Base-by-base conservation (phyloP, 306 rosid genomes). In the Fragaria iinumae region DNA sequence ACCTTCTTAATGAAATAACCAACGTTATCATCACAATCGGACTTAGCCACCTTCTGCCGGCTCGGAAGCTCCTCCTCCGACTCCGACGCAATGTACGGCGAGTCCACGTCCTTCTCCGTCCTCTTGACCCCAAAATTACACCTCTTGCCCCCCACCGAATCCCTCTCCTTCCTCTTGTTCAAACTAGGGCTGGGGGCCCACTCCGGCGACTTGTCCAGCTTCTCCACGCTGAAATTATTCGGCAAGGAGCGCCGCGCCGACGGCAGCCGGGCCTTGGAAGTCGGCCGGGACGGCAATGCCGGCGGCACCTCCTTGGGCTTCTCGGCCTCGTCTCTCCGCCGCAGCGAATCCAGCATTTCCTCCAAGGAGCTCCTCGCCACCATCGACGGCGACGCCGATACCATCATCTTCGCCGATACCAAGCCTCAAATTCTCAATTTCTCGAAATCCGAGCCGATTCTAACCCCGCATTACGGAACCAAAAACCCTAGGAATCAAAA, bases 271-370 rank as follows among this genome's bases (percentile, higher is more conserved):
- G 89, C 94, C 80, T 80, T 87, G 17, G 97, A 91, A 45, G 82
- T 77, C 1, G 99, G 99, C 75, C 99, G 85, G 36, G 96, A 71
- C 41, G 99, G 99, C 90, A 96, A 91, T 81, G 94, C 99, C 63
- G 99, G 99, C 5, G 99, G 99, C 79, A 84, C 70, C 85, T 91
- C 97, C 87, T 84, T 91, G 0, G 97, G 96, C 86, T 77, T 89
- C 78, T 89, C 96, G 29, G 76, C 88, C 69, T 85, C 97, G 52
- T 90, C 97, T 68, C 84, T 87, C 77, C 86, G 87, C 73, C 93
- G 92, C 52, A 96, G 96, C 25, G 98, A 89, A 65, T 93, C 99
- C 50, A 96, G 87, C 99, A 96, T 96, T 84, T 91, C 98, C 80
- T 96, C 99, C 39, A 96, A 82, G 50, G 99, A 96, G 82, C 99